A percentile compares a stretch with the other conserved stretches of the same genome.
Evolutionary conservation across 2,329 filamentous ascomycete genomes (phyloP).

Genomic region (Xylaria sp.): DNA sequence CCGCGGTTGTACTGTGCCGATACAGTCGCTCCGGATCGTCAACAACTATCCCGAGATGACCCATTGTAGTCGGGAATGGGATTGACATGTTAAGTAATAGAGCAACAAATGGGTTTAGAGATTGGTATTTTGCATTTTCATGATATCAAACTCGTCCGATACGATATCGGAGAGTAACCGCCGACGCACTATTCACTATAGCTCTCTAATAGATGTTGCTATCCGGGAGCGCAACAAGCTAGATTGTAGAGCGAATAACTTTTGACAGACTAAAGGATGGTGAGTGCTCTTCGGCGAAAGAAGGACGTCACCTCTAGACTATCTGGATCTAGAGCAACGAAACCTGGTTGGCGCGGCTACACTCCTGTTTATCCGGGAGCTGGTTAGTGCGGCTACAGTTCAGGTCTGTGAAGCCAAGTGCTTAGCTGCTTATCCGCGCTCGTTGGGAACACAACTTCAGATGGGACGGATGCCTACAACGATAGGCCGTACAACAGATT

Average conservation of each 20-base stretch:
- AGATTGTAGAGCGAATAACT: neutral
- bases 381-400: conserved; percentile 9
- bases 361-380: neutral
- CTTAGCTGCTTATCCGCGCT: neutral
- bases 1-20: neutral
- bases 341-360: conserved; percentile 6
- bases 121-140: neutral
- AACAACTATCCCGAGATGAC: neutral
- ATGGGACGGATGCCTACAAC: neutral
- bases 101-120: neutral
- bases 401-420: neutral
- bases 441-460: neutral
- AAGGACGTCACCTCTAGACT: neutral
- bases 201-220: neutral
- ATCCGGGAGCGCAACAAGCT: neutral
- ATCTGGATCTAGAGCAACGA: neutral
- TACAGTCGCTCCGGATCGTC: neutral
- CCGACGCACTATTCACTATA: neutral
- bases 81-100: neutral
- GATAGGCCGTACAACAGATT: neutral
- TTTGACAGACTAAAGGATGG: neutral
- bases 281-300: neutral
- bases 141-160: neutral
- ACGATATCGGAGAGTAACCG: neutral
- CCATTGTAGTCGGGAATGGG: neutral